These are phyloP conservation scores for Trametes hirsuta DNA, from an alignment of 1,284 basidiomycete species.

Conservation along the genomic window DNA sequence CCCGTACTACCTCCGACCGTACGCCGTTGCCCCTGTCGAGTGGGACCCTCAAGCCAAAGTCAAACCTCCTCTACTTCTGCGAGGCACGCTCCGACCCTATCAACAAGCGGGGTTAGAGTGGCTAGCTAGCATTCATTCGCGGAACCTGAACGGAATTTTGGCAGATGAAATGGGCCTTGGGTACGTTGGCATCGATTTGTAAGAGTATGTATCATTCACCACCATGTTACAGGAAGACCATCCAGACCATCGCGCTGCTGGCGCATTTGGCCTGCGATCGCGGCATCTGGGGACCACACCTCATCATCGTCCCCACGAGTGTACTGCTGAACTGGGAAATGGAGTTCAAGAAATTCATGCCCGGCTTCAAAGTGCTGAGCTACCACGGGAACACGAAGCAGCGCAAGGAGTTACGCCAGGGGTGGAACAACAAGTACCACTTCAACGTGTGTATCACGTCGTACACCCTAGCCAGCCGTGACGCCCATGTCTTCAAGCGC, in stretches of 20 bases:
- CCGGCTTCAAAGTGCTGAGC: slow-evolving; percentile 90
- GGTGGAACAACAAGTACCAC: slow-evolving; percentile 91
- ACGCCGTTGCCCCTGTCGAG: slow-evolving; percentile 67
- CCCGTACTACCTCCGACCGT: slow-evolving; percentile 65
- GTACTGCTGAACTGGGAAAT: slow-evolving; percentile 99
- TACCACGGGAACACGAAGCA: slow-evolving; percentile 94
- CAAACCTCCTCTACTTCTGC: slow-evolving; percentile 79
- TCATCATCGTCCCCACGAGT: slow-evolving; percentile 94
- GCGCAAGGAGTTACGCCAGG: slow-evolving; percentile 90
- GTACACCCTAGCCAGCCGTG: slow-evolving; percentile 91
- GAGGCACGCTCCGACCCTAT: slow-evolving; percentile 90
- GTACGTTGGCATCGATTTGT: slow-evolving; percentile 46
- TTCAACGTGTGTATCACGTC: slow-evolving; percentile 98
- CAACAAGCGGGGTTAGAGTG: slow-evolving; percentile 95
- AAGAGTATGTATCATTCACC: neutral
- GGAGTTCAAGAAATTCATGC: slow-evolving; percentile 98
- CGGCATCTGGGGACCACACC: slow-evolving; percentile 96
- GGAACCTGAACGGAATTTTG: slow-evolving; percentile 90
- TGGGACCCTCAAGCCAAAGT: slow-evolving; percentile 65
- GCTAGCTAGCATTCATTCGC: slow-evolving; percentile 88
- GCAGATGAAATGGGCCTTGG: slow-evolving; percentile 94
- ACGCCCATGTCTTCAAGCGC: slow-evolving; percentile 93
- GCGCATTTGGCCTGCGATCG: slow-evolving; percentile 94
- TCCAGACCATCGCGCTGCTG: slow-evolving; percentile 92
- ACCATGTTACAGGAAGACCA: slow-evolving; percentile 79